Evolutionary conservation across 2,329 filamentous ascomycete genomes (phyloP), one percentile per base, ranked within the genome.

Genomic region (Hymenoscyphus infarciens): DNA sequence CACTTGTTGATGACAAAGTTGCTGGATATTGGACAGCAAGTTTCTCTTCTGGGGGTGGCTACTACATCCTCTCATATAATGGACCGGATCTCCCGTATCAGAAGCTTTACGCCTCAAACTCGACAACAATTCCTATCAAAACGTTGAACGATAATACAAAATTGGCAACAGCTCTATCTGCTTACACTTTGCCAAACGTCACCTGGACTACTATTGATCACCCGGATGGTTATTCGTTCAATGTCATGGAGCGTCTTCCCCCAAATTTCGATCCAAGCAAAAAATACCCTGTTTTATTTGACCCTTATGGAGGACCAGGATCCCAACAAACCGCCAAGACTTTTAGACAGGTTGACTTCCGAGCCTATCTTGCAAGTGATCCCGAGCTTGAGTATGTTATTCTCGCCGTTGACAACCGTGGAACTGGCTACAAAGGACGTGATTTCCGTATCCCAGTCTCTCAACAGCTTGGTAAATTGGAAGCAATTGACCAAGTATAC

Each of bases 61-160:
- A 86, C 77, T 89, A 89, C 70, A 82, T 90, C 52, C 81, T 89
- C 2, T 81, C 77, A 59, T 90, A 90, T 71, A 75, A 77, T 19
- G 87, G 87, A 0, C 87, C 87, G 0, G 83, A 89, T 61, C 83
- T 90, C 0, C 87, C 87, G 0, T 89, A 88, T 74, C 86, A 90
- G 70, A 85, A 88, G 66, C 78, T 90, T 0, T 88, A 88, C 75
- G 76, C 82, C 0, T 72, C 81, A 64, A 83, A 87, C 70, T 80
- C 81, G 22, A 82, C 79, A 22, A 69, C 69, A 7, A 79, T 76
- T 38, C 81, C 86, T 0, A 73, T 89, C 8, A 81, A 83, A 5
- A 84, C 81, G 0, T 78, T 90, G 8, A 82, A 83, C 10, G 81
- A 82, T 69, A 90, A 90, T 72, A 79, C 81, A n/a, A 78, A 72